Base-by-base conservation (phyloP, 1,284 basidiomycete species). In the Puccinia triticina region DNA sequence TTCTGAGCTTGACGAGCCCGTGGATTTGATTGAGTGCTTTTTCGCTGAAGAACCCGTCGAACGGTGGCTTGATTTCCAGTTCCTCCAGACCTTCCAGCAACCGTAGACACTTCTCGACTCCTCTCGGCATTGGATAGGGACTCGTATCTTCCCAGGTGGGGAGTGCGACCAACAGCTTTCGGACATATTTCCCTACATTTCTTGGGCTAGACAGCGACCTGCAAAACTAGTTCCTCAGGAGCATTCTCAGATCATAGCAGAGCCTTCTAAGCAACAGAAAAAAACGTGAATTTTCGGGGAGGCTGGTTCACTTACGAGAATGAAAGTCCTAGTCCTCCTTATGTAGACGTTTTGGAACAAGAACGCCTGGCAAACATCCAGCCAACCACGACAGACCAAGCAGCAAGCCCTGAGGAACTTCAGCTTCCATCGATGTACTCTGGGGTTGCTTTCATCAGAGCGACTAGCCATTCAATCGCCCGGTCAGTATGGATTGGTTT, bases 321-420 rank as follows among this genome's bases (percentile, higher is more conserved):
- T n/a, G 66, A 69, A 69, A 4, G 66, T 46, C 40, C 14, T 69
- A 1, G 43, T 69, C 43, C 66, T 69, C 43, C 43, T 46, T 8
- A 69, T 46, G 37, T 69, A 69, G 7, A 69, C 66, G 16, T 69
- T 69, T 37, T 69, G 66, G 12, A 69, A 69, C 66, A 69, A 29
- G 43, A 69, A 69, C 23, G 66, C 66, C 29, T 69, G 66, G 23
- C 23, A 69, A 14, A 69, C 66, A 21, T 69, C 43, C 43, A 69
- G n/a, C 66, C 66, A 69, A 14, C 66, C 66, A 1, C 66, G 66
- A 69, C 66, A 69, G 43, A 69, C 43, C 40, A 69, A 69, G 66
- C 66, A 69, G n/a, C 66, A 69, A 18, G 43, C 21, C 66, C 66
- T 69, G n/a, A 69, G 43, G 66, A 69, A 69, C n/a, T 37, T 69